Evolutionary conservation across 2,329 filamentous ascomycete genomes (phyloP).

Genomic region (Huntiella decipiens): DNA sequence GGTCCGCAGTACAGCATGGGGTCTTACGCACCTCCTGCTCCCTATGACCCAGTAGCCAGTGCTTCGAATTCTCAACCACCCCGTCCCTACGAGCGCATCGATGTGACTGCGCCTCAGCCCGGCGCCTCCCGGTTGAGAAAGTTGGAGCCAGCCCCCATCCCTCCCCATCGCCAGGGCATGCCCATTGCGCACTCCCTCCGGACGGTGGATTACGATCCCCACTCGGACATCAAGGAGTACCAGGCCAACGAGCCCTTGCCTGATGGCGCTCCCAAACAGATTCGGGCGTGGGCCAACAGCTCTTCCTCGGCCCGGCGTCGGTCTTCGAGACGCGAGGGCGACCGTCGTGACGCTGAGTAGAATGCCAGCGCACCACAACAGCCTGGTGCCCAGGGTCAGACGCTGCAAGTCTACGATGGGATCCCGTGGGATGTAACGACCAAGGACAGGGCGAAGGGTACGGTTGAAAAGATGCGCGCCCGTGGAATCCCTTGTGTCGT

Average conservation of each 20-base stretch:
- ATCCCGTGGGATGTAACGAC: too few species aligned
- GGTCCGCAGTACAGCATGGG: conserved; percentile 1
- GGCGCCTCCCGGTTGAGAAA: conserved; percentile 30
- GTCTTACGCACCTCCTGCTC: conserved; percentile 2
- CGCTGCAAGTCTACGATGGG: neutral
- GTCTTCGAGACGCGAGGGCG: conserved; percentile 8
- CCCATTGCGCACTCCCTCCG: conserved; percentile 32
- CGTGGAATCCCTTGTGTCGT: too few species aligned
- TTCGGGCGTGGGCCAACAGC: conserved; percentile 36
- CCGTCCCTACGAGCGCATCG: conserved; percentile 6
- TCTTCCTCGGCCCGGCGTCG: conserved; percentile 4
- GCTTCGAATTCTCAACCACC: neutral
- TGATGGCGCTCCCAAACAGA: conserved; percentile 34
- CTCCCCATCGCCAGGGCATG: conserved; percentile 29
- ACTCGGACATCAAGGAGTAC: conserved; percentile 39
- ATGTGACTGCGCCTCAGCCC: neutral
- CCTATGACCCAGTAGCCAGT: conserved; percentile 4
- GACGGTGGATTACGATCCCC: conserved; percentile 36
- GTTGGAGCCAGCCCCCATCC: conserved; percentile 37
- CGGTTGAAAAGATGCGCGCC: too few species aligned
- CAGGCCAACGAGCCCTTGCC: conserved; percentile 35
- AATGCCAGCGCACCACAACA: conserved; percentile 9
- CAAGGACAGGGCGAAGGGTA: too few species aligned
- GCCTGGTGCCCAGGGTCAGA: neutral
- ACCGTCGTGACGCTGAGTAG: conserved; percentile 11